These are phyloP conservation scores for Sordariomycetes sp. DNA, from an alignment of 2,329 filamentous ascomycete species.

Conservation along the genomic window DNA sequence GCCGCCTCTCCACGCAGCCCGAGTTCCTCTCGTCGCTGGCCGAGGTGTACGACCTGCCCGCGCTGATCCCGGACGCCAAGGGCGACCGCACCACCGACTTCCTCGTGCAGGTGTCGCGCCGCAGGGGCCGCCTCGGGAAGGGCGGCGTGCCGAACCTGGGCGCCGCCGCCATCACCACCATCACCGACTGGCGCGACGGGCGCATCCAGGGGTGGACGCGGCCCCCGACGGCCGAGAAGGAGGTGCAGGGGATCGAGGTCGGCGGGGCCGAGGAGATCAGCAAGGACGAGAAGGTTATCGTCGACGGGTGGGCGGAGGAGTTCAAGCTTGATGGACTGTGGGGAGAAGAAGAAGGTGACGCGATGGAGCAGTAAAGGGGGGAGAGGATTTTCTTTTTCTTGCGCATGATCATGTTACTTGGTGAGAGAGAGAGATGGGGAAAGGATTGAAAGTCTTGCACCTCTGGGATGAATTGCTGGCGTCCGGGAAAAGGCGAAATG, in stretches of 20 bases:
- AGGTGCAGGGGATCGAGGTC: conserved; percentile 23
- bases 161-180: conserved; percentile 81
- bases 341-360: conserved; percentile 50
- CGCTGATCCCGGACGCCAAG: conserved; percentile 56
- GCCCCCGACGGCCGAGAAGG: conserved; percentile 40
- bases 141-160: conserved; percentile 84
- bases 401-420: not conserved
- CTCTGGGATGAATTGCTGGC: not conserved
- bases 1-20: conserved; percentile 62
- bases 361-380: conserved; percentile 31
- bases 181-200: conserved; percentile 95
- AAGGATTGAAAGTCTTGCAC: not conserved
- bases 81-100: conserved; percentile 83
- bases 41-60: conserved; percentile 72
- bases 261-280: conserved; percentile 22
- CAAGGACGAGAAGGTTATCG: conserved; percentile 73
- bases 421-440: not conserved
- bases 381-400: not conserved
- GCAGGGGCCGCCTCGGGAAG: conserved; percentile 77
- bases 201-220: conserved; percentile 89
- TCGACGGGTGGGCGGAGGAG: conserved; percentile 86
- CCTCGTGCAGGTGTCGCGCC: conserved; percentile 86
- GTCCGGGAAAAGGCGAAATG: not conserved
- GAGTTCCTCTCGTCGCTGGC: conserved; percentile 71
- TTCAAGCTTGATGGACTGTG: conserved; percentile 92